Base-by-base conservation (phyloP, 805 yeast genomes). In the Lachancea fermentati region DNA sequence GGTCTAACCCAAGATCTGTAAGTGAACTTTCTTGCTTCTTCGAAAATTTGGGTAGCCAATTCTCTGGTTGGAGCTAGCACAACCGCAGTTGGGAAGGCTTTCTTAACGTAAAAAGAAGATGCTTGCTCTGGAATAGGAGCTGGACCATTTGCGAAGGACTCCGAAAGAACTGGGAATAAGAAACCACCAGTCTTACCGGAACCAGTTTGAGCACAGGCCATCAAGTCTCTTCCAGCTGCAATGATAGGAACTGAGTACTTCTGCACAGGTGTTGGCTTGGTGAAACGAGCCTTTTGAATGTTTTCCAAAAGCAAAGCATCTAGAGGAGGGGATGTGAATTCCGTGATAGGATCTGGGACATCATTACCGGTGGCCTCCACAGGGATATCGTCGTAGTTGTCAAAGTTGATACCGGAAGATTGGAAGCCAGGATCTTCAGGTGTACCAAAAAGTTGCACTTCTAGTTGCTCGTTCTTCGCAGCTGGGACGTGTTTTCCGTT, bases 111-210 rank as follows among this genome's bases (percentile, higher is more conserved):
- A 41, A 55, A 58, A 54, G 57, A 45, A 31, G 47, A 44, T 30
- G 51, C 51, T 19, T 47, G 47, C 44, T 67, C 73, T 39, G 78
- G 73, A 32, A 66, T 60, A 44, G 76, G 72, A 44, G 85, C 74
- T 42, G 98, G 98, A 39, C 98, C 98, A 55, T 73, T 77, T 65
- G 77, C 71, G 71, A 82, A 93, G 46, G 94, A 85, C 71, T 88
- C 88, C 36, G 95, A 84, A 55, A 93, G 75, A 41, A 93, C 95
- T 49, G 99, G 98, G 85, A 93, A 93, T 63, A 93, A 73, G 77
- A 93, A 93, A 52, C 98, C 99, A 76, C 97, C 98, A 62, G 99
- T 93, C 73, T 93, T 93, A 78, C 99, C 99, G 44, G 97, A 89
- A 82, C 96, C 96, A 54, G 96, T 86, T 73, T 87, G 96, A 45